Conservation (phyloP, 495 filamentous ascomycete species). For the Rostrohypoxylon terebratum region DNA sequence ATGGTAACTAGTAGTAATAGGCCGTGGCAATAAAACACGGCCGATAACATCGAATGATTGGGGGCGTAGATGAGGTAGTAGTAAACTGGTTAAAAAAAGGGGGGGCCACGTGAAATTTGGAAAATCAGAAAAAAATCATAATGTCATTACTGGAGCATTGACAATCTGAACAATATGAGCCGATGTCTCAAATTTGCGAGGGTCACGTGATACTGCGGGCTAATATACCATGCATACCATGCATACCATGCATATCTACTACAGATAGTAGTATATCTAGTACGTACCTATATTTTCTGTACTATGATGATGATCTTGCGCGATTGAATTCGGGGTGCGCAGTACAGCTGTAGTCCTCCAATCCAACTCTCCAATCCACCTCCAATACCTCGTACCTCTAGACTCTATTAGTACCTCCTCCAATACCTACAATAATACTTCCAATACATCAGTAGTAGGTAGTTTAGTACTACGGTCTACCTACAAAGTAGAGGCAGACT, state of each 20-base stretch:
- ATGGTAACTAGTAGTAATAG: neutral
- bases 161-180: slow-evolving; percentile 6
- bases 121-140: too few relatives aligned
- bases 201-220: slow-evolving; percentile 17
- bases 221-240: slow-evolving; percentile 14
- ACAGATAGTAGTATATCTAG: too few relatives aligned
- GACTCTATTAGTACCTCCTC: too few relatives aligned
- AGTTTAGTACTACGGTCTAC: too few relatives aligned
- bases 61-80: slow-evolving; percentile 3
- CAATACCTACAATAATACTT: too few relatives aligned
- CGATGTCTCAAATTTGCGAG: slow-evolving; percentile 7
- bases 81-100: too few relatives aligned
- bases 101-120: slow-evolving; percentile 4
- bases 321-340: slow-evolving; percentile 27
- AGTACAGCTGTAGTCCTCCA: neutral
- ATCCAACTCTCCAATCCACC: too few relatives aligned
- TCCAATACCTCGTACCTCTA: too few relatives aligned
- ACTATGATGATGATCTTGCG: slow-evolving; percentile 17
- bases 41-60: neutral
- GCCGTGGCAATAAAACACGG: neutral
- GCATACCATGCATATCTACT: too few relatives aligned
- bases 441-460: too few relatives aligned
- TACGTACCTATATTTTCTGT: slow-evolving; percentile 11
- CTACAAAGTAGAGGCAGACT: too few relatives aligned
- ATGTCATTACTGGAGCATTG: neutral